Conservation (phyloP, 1,284 basidiomycete species). For the Malassezia sp. region DNA sequence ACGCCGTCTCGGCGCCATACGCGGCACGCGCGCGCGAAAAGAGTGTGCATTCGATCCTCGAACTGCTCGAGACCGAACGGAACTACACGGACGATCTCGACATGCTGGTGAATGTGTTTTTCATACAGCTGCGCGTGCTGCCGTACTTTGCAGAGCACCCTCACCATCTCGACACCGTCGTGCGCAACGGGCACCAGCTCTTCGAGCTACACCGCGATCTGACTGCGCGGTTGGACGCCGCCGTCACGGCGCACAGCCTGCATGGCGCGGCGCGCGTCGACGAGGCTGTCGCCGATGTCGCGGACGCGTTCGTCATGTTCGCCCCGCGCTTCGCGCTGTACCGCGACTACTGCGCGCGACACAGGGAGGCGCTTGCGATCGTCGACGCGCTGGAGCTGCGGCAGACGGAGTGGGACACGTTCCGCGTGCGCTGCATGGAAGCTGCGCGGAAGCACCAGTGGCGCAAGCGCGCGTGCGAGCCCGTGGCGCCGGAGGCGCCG, state of each 20-base stretch:
- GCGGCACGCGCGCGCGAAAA: neutral
- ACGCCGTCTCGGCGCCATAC: neutral
- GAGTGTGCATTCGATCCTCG: conserved; percentile 25
- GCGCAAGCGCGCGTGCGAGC: neutral
- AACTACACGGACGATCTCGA: conserved; percentile 42
- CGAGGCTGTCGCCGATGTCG: conserved; percentile 23
- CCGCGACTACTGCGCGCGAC: conserved; percentile 39
- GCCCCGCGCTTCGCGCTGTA: conserved; percentile 27
- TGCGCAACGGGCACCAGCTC: conserved; percentile 35
- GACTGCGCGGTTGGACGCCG: conserved; percentile 17
- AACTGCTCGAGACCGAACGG: conserved; percentile 41
- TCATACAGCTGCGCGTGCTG: conserved; percentile 32
- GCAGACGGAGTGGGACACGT: conserved; percentile 36
- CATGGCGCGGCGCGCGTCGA: conserved; percentile 17
- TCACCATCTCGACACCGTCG: conserved; percentile 27
- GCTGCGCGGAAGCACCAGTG: conserved; percentile 3
- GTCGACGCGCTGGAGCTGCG: conserved; percentile 40
- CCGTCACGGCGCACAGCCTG: conserved; percentile 23
- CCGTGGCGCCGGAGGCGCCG: conserved; percentile 6
- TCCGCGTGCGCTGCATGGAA: conserved; percentile 33
- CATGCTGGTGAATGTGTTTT: conserved; percentile 37
- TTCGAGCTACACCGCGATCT: conserved; percentile 31
- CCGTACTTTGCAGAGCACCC: conserved; percentile 38
- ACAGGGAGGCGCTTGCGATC: conserved; percentile 38
- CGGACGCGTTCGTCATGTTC: conserved; percentile 24